A percentile compares a stretch with the other conserved stretches of the same genome.
phyloP scores from a whole-genome alignment of 2,329 filamentous ascomycete species.

The Teratosphaeria zuluensis region DNA sequence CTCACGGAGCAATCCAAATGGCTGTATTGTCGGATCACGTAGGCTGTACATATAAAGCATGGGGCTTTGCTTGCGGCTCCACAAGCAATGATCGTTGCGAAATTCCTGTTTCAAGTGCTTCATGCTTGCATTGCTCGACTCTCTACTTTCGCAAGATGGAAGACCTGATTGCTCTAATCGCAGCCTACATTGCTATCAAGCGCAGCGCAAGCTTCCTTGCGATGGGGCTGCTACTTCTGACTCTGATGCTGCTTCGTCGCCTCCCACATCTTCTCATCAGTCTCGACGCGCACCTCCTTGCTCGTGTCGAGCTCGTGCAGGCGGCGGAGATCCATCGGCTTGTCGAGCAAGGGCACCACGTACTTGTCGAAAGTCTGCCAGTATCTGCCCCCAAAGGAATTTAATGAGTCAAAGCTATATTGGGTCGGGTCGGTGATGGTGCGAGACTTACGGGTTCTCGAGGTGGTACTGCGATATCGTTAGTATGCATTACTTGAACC shows the following conservation, averaged over 20 bases:
- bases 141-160: too few relatives aligned
- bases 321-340: slow-evolving; percentile 59
- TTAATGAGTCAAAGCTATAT: not conserved
- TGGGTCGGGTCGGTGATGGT: not conserved
- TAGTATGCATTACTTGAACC: not conserved
- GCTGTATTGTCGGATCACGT: not conserved
- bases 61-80: too few relatives aligned
- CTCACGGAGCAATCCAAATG: not conserved
- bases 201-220: too few relatives aligned
- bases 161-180: too few relatives aligned
- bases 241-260: slow-evolving; percentile 26
- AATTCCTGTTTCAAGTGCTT: too few relatives aligned
- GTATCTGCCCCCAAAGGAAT: not conserved
- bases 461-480: not conserved
- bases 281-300: slow-evolving; percentile 28
- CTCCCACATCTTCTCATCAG: slow-evolving; percentile 24
- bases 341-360: slow-evolving; percentile 57
- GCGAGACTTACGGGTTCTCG: not conserved
- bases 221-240: slow-evolving; percentile 1
- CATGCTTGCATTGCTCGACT: too few relatives aligned
- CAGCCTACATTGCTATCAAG: not conserved
- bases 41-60: not conserved
- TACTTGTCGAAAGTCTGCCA: slow-evolving; percentile 67
- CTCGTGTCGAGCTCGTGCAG: slow-evolving; percentile 57
- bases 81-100: too few relatives aligned